Percentiles rank a stretch among this genome's conserved stretches.
phyloP scores from a whole-genome alignment of 2,329 filamentous ascomycete genomes.

The Massarina eburnea region DNA sequence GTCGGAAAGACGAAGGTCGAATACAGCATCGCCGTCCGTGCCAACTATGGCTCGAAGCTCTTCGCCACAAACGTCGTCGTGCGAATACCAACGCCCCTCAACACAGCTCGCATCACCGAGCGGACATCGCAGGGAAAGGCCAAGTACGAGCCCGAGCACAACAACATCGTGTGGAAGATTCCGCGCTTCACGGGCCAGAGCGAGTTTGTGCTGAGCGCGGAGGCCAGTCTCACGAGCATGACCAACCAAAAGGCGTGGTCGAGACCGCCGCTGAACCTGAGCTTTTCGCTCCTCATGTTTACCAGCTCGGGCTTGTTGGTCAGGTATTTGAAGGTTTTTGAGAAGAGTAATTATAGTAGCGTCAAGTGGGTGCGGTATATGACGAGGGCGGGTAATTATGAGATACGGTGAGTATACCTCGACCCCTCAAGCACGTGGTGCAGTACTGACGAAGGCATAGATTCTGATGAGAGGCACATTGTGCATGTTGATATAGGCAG shows the following conservation, averaged over 20 bases:
- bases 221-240: slow-evolving; percentile 92
- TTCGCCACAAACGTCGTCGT: slow-evolving; percentile 97
- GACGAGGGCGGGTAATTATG: slow-evolving; percentile 96
- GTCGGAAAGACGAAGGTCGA: slow-evolving; percentile 96
- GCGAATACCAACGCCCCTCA: slow-evolving; percentile 91
- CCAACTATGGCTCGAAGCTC: slow-evolving; percentile 93
- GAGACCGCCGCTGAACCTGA: slow-evolving; percentile 85
- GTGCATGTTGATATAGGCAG: background rate
- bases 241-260: slow-evolving; percentile 98
- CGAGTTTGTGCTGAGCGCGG: slow-evolving; percentile 92
- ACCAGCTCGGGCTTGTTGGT: slow-evolving; percentile 92
- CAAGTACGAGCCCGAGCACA: slow-evolving; percentile 97
- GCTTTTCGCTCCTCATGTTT: slow-evolving; percentile 96
- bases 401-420: slow-evolving; percentile 69
- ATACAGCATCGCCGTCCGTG: slow-evolving; percentile 96
- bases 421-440: background rate
- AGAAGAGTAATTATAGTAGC: slow-evolving; percentile 98
- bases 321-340: slow-evolving; percentile 95
- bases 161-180: slow-evolving; percentile 99
- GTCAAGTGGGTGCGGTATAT: slow-evolving; percentile 99
- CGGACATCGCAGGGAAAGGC: slow-evolving; percentile 94
- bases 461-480: slow-evolving; percentile 1
- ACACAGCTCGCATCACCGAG: slow-evolving; percentile 92
- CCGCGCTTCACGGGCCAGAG: slow-evolving; percentile 97
- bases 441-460: slow-evolving; percentile 1